phyloP scores from a whole-genome alignment of 2,329 filamentous ascomycete species.

The Hypoxylon sp. region DNA sequence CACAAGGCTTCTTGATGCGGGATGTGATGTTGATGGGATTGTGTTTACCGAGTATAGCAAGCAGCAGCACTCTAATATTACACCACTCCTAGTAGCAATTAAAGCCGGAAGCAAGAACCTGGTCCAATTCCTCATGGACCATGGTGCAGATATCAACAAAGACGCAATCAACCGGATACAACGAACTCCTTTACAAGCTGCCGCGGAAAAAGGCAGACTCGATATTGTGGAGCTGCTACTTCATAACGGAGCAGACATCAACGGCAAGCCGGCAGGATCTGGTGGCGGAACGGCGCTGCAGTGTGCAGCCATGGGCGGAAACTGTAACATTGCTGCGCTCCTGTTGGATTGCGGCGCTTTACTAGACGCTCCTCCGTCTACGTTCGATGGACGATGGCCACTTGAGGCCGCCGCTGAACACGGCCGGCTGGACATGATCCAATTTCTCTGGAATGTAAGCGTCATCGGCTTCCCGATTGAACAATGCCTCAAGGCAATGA shows the following conservation, averaged over 20 bases:
- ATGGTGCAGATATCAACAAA: conserved; percentile 39
- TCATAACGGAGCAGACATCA: conserved; percentile 34
- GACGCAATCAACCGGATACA: conserved; percentile 17
- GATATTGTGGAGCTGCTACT: conserved; percentile 42
- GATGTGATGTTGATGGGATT: conserved; percentile 27
- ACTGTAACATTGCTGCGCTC: conserved; percentile 36
- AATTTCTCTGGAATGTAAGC: conserved; percentile 37
- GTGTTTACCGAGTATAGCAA: background rate
- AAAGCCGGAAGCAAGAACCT: conserved; percentile 27
- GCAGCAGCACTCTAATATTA: background rate
- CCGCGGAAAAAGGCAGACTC: conserved; percentile 33
- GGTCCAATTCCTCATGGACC: conserved; percentile 36
- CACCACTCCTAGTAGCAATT: conserved; percentile 33
- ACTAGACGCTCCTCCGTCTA: conserved; percentile 22
- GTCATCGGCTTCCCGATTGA: conserved; percentile 17
- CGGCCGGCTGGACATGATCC: conserved; percentile 43
- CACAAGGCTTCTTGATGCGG: conserved; percentile 20
- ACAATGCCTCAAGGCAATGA: conserved; percentile 32
- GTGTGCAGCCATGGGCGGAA: conserved; percentile 40
- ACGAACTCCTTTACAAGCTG: conserved; percentile 43
- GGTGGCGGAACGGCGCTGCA: conserved; percentile 43
- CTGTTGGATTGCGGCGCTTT: conserved; percentile 31
- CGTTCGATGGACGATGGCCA: conserved; percentile 36
- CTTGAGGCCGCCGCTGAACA: conserved; percentile 41
- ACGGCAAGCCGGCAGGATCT: conserved; percentile 22